Evolutionary conservation across 2,329 filamentous ascomycete genomes (phyloP).

Genomic region (Alternaria sp.): DNA sequence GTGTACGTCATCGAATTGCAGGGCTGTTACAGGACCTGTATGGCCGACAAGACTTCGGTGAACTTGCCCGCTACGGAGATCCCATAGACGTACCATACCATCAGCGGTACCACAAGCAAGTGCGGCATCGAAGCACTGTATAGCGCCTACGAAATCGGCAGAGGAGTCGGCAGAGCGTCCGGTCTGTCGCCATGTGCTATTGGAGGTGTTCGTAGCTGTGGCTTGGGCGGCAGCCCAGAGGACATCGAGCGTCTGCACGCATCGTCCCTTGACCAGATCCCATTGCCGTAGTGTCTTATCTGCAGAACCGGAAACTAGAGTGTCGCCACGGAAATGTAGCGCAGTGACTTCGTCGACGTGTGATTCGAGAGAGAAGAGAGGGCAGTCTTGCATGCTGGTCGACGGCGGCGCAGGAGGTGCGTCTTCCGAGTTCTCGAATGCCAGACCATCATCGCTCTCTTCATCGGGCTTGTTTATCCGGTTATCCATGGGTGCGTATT

Average conservation of each 20-base stretch:
- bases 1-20: slow-evolving; percentile 96
- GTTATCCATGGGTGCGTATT: slow-evolving; percentile 74
- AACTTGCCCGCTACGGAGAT: slow-evolving; percentile 95
- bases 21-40: slow-evolving; percentile 88
- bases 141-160: slow-evolving; percentile 90
- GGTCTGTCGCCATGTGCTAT: slow-evolving; percentile 74
- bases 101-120: slow-evolving; percentile 96
- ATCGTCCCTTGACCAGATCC: slow-evolving; percentile 96
- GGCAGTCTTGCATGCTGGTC: slow-evolving; percentile 87
- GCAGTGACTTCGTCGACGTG: slow-evolving; percentile 96
- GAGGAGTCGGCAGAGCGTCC: slow-evolving; percentile 68
- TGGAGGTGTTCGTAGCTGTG: slow-evolving; percentile 63
- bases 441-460: slow-evolving; percentile 63
- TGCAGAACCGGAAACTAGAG: slow-evolving; percentile 90
- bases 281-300: slow-evolving; percentile 98
- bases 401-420: slow-evolving; percentile 70
- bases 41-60: slow-evolving; percentile 94
- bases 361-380: slow-evolving; percentile 84
- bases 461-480: slow-evolving; percentile 55
- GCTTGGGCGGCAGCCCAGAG: slow-evolving; percentile 97
- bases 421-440: slow-evolving; percentile 74
- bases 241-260: slow-evolving; percentile 95
- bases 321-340: slow-evolving; percentile 86
- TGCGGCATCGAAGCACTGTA: slow-evolving; percentile 96
- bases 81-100: slow-evolving; percentile 96